Evolutionary conservation across 768 basidiomycete genomes (phyloP).

Genomic region (Lentinula lateritia): DNA sequence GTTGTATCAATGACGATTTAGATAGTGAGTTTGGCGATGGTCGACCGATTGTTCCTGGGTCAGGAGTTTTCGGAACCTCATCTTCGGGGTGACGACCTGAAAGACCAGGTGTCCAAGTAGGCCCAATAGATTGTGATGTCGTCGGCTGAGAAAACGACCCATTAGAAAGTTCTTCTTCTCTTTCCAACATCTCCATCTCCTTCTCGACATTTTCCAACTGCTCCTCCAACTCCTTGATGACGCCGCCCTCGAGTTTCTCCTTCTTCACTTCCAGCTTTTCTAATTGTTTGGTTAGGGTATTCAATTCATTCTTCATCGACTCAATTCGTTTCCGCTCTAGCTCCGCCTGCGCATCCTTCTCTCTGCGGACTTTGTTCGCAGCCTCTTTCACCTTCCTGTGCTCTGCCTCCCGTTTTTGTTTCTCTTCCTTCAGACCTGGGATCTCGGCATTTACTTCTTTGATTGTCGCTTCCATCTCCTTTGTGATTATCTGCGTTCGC

Average conservation of each 20-base stretch:
- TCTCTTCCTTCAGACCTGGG: conserved; percentile 32
- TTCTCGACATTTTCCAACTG: conserved; percentile 53
- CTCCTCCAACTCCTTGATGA: conserved; percentile 63
- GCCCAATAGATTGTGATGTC: not conserved
- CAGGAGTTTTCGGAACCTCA: not conserved
- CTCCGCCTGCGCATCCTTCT: conserved; percentile 31
- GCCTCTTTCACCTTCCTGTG: conserved; percentile 35
- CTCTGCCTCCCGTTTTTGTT: conserved; percentile 35
- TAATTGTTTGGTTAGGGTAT: conserved; percentile 48
- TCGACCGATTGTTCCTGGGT: not conserved
- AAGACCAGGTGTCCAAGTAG: not conserved
- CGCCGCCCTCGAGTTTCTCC: conserved; percentile 56
- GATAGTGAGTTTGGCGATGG: not conserved
- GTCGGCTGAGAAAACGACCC: not conserved
- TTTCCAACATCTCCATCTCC: conserved; percentile 49
- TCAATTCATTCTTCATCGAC: conserved; percentile 51
- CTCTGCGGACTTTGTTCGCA: conserved; percentile 3
- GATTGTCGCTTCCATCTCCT: conserved; percentile 40
- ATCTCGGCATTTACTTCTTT: conserved; percentile 40
- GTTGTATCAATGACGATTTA: not conserved
- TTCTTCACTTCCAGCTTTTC: conserved; percentile 63
- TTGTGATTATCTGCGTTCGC: conserved; percentile 57
- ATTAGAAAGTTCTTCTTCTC: conserved; percentile 16
- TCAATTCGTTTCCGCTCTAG: conserved; percentile 51
- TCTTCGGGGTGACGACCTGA: not conserved